Conservation (phyloP, 139 green algal genomes). For the Picochlorum sp. region DNA sequence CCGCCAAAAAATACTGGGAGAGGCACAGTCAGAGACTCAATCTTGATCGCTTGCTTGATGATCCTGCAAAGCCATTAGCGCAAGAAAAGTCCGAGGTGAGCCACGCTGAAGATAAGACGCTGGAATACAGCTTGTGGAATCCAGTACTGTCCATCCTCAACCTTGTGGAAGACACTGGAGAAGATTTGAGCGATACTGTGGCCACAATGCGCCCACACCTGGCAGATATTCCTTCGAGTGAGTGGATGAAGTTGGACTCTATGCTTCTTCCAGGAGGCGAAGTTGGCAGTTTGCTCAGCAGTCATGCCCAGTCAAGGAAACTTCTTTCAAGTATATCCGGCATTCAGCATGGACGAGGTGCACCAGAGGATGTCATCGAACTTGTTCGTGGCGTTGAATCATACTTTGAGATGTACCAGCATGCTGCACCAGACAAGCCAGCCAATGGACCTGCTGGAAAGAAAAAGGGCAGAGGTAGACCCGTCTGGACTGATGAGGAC, state of each 20-base stretch:
- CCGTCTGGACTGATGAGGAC: constrained; percentile 7
- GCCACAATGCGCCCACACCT: not conserved
- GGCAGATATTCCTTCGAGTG: not conserved
- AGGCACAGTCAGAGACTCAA: constrained; percentile 42
- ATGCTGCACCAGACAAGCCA: not conserved
- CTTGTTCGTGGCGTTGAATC: not conserved
- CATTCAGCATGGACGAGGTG: not conserved
- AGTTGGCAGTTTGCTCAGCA: not conserved
- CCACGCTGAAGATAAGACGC: not conserved
- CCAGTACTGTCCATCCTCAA: not conserved
- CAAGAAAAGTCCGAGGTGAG: not conserved
- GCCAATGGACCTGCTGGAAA: not conserved
- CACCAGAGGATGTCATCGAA: not conserved
- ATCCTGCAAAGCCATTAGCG: not conserved
- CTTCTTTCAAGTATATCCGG: not conserved
- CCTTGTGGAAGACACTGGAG: not conserved
- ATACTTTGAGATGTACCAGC: not conserved
- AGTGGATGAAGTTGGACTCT: not conserved
- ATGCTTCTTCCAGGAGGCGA: constrained; percentile 9
- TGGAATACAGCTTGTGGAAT: not conserved
- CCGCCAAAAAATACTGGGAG: constrained; percentile 48
- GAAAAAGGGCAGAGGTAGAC: not conserved
- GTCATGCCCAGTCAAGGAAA: not conserved
- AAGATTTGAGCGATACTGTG: constrained; percentile 1
- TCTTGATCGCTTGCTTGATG: constrained; percentile 32